Conservation (phyloP, 306 rosid genomes). For the Glycine latifolia region DNA sequence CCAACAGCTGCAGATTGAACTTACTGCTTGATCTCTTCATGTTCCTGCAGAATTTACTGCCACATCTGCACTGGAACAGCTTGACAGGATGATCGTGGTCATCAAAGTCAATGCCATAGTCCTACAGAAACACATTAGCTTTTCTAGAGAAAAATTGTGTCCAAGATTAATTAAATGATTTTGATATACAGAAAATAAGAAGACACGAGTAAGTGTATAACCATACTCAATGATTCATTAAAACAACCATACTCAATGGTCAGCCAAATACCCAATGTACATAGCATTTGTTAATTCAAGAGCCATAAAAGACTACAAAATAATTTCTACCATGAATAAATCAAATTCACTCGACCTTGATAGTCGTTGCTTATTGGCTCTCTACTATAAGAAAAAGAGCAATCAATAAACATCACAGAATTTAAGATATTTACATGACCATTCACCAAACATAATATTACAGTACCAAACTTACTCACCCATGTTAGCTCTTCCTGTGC, state of each 20-base stretch:
- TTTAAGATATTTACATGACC: slow-evolving; percentile 21
- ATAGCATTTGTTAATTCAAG: not conserved
- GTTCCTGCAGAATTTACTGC: slow-evolving; percentile 91
- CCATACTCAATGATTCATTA: slow-evolving; percentile 10
- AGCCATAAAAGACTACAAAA: slow-evolving; percentile 31
- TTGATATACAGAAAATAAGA: not conserved
- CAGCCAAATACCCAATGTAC: slow-evolving; percentile 30
- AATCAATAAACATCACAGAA: slow-evolving; percentile 27
- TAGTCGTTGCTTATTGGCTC: not conserved
- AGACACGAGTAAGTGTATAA: not conserved
- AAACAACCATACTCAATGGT: not conserved
- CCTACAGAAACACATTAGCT: slow-evolving; percentile 63
- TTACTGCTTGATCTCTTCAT: slow-evolving; percentile 74
- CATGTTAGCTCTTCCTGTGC: slow-evolving; percentile 92
- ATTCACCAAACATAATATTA: slow-evolving; percentile 43
- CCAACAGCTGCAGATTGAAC: slow-evolving; percentile 44
- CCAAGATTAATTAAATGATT: slow-evolving; percentile 35
- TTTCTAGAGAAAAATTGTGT: not conserved
- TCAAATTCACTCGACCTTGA: slow-evolving; percentile 29
- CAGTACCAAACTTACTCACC: slow-evolving; percentile 72
- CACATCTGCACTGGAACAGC: slow-evolving; percentile 78
- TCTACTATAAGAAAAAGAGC: slow-evolving; percentile 29
- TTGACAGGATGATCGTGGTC: slow-evolving; percentile 69
- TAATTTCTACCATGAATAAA: slow-evolving; percentile 2
- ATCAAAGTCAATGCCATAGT: slow-evolving; percentile 91